Conservation (phyloP, 2,329 filamentous ascomycete genomes). For the Triangularia setosa region DNA sequence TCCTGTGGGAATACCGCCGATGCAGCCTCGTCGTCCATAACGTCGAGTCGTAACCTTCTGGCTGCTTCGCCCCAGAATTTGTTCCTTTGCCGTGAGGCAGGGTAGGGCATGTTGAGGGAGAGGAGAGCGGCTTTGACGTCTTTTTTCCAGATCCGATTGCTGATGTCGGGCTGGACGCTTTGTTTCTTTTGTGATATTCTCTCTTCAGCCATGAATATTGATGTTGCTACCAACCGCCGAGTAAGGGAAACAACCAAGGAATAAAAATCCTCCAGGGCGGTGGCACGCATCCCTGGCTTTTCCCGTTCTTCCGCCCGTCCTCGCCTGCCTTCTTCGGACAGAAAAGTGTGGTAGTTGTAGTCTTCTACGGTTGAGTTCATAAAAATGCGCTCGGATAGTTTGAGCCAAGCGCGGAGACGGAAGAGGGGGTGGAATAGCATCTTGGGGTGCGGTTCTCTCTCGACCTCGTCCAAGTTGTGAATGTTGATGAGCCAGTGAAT, state of each 20-base stretch:
- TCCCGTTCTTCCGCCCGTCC: background rate
- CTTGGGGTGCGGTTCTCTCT: slow-evolving; percentile 30
- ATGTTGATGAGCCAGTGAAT: slow-evolving; percentile 52
- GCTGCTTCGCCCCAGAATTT: slow-evolving; percentile 48
- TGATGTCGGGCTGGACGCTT: slow-evolving; percentile 26
- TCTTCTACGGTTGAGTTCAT: slow-evolving; percentile 66
- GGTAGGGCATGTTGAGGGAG: slow-evolving; percentile 37
- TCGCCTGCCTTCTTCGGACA: slow-evolving; percentile 41
- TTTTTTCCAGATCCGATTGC: slow-evolving; percentile 35
- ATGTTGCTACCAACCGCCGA: slow-evolving; percentile 63
- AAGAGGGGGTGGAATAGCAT: slow-evolving; percentile 54
- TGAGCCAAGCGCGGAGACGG: slow-evolving; percentile 55
- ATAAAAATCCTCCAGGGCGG: slow-evolving; percentile 73
- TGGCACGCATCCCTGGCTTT: slow-evolving; percentile 65
- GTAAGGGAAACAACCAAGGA: slow-evolving; percentile 64
- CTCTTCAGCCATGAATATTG: slow-evolving; percentile 67
- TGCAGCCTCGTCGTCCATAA: slow-evolving; percentile 31
- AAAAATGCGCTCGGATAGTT: slow-evolving; percentile 63
- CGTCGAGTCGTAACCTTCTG: slow-evolving; percentile 46
- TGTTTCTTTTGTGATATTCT: slow-evolving; percentile 48
- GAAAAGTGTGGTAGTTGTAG: slow-evolving; percentile 64
- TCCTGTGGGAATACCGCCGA: slow-evolving; percentile 13
- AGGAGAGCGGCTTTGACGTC: slow-evolving; percentile 49
- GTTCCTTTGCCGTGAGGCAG: background rate
- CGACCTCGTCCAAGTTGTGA: slow-evolving; percentile 2